Evolutionary conservation across 2,329 filamentous ascomycete genomes (phyloP).

Genomic region (Pseudogymnoascus sp.): DNA sequence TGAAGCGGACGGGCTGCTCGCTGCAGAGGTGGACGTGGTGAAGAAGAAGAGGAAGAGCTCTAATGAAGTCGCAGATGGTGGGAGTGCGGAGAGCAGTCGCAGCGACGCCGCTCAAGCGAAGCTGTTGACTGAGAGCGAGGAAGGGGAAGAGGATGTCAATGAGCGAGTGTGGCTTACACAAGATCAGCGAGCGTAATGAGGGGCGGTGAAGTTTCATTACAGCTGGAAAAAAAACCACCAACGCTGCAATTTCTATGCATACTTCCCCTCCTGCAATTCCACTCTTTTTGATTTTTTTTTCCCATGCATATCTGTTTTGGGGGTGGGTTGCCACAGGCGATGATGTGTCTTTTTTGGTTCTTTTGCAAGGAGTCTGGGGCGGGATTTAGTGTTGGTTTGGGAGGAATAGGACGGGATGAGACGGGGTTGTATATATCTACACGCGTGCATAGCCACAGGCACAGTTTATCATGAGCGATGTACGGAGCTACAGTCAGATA

Average conservation of each 20-base stretch:
- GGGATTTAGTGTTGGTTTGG: not conserved
- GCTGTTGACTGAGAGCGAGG: constrained; percentile 6
- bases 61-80: not conserved
- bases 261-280: not conserved
- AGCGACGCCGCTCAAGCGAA: not conserved
- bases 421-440: not conserved
- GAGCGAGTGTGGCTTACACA: not conserved
- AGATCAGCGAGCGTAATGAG: not conserved
- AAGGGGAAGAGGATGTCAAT: not conserved
- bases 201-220: not conserved
- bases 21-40: not conserved
- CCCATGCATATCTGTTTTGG: not conserved
- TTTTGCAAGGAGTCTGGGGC: not conserved
- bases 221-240: not conserved
- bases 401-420: not conserved
- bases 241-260: not conserved
- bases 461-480: not conserved
- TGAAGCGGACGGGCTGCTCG: not conserved
- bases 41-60: constrained; percentile 1
- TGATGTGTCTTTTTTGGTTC: not conserved
- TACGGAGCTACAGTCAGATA: not conserved
- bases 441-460: not conserved
- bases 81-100: not conserved
- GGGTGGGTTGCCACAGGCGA: not conserved
- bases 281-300: constrained; percentile 9